Base-by-base conservation (phyloP, 257 asterid species). In the Prunella vulgaris region DNA sequence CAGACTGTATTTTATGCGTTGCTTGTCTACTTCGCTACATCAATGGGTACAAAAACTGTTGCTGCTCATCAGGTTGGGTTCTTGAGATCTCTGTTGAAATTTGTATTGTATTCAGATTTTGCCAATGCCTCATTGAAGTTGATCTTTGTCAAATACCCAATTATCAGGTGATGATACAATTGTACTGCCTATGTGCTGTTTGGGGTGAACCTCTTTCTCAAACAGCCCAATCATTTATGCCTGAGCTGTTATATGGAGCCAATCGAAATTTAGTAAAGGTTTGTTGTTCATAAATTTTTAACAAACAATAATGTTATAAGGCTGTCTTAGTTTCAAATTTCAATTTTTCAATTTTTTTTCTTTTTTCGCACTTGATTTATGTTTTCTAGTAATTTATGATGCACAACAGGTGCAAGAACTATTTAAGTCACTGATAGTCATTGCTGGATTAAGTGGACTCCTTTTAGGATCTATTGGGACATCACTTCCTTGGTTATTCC, bases 141-240 rank as follows among this genome's bases (percentile, higher is more conserved):
- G 33, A 66, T 54, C 27, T 66, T 64, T 32, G 51, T 18, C 60
- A 27, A 62, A 25, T 64, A 24, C 67, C 53, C 64, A 18, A 17
- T 56, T 54, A 69, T 52, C 69, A 90, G 97, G 97, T 90, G 79
- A 86, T 90, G 97, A 78, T 90, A 75, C 97, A 90, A 68, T 60
- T 90, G 60, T 90, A 77, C 80, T 66, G 88, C 88, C 79, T 86
- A 70, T 90, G 91, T 75, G 77, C 96, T 38, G 92, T 90, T 32
- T 90, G 87, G 90, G 96, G 90, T 20, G 96, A 90, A 76, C 97
- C 96, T 51, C 96, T 90, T 57, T 90, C 96, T 73, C 97, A 90
- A 76, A 90, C 97, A 2, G 94, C 97, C 20, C 96, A 90, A 81
- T 85, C 96, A 42, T 90, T 86, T 75, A 90, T 90, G 97, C 96